Evolutionary conservation across 2,329 filamentous ascomycete genomes (phyloP).

Genomic region (Botryotinia convoluta): DNA sequence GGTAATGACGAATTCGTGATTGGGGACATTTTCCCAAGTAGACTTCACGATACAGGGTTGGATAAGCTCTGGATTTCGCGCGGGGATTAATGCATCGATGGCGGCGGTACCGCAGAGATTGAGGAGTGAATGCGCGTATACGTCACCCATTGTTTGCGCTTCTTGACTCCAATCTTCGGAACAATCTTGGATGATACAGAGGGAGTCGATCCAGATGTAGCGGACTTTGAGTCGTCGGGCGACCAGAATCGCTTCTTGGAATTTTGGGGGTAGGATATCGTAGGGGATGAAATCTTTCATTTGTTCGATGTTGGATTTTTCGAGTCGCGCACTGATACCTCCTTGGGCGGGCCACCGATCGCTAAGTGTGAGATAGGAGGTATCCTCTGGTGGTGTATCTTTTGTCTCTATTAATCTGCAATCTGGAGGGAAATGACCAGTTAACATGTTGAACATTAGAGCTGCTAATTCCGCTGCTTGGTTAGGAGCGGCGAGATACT

Average conservation of each 20-base stretch:
- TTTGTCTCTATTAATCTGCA: background rate
- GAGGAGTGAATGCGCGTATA: background rate
- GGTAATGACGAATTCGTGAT: background rate
- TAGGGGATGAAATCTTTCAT: background rate
- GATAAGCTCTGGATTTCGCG: background rate
- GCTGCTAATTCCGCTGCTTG: background rate
- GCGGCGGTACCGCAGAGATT: background rate
- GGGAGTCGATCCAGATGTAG: background rate
- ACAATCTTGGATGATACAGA: background rate
- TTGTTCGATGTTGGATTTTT: background rate
- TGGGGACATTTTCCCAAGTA: background rate
- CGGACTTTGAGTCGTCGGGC: background rate
- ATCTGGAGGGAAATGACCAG: background rate
- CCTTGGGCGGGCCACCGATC: background rate
- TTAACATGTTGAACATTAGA: background rate
- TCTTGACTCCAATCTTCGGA: background rate
- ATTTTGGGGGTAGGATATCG: background rate
- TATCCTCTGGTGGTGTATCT: background rate
- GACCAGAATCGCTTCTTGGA: background rate
- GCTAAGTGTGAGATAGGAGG: background rate
- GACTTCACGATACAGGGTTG: background rate
- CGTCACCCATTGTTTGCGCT: background rate
- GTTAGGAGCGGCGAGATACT: background rate
- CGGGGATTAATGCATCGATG: background rate
- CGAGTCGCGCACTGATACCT: background rate